phyloP scores from a whole-genome alignment of 2,329 filamentous ascomycete species.

The Venturia asperata region DNA sequence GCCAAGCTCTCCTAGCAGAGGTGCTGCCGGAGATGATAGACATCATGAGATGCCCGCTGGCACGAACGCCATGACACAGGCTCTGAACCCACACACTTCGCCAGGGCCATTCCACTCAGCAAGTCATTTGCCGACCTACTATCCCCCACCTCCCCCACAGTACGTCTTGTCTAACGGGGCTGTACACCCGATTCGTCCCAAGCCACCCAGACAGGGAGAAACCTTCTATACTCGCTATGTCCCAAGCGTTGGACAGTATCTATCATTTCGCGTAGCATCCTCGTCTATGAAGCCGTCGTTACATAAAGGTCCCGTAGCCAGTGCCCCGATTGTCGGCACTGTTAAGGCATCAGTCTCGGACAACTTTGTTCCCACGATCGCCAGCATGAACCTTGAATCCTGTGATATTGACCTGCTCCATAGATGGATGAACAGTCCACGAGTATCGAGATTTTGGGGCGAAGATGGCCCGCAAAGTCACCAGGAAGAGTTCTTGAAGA shows the following conservation, averaged over 20 bases:
- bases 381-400: slow-evolving; percentile 21
- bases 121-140: slow-evolving; percentile 85
- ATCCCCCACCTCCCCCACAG: slow-evolving; percentile 73
- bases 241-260: slow-evolving; percentile 71
- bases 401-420: slow-evolving; percentile 65
- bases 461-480: slow-evolving; percentile 48
- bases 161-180: slow-evolving; percentile 72
- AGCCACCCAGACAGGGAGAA: slow-evolving; percentile 83
- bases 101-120: slow-evolving; percentile 68
- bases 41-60: slow-evolving; percentile 14
- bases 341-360: slow-evolving; percentile 46
- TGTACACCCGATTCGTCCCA: slow-evolving; percentile 79
- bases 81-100: not conserved
- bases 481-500: slow-evolving; percentile 61
- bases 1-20: slow-evolving; percentile 40
- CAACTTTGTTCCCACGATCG: slow-evolving; percentile 31
- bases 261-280: slow-evolving; percentile 82
- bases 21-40: slow-evolving; percentile 3
- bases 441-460: slow-evolving; percentile 82
- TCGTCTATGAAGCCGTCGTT: slow-evolving; percentile 56
- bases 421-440: slow-evolving; percentile 80
- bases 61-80: not conserved
- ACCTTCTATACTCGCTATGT: slow-evolving; percentile 86
- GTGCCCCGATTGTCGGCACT: slow-evolving; percentile 22
- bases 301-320: slow-evolving; percentile 50